phyloP scores from a whole-genome alignment of 352 stramenopile genomes.

The Phytophthora nicotianae region DNA sequence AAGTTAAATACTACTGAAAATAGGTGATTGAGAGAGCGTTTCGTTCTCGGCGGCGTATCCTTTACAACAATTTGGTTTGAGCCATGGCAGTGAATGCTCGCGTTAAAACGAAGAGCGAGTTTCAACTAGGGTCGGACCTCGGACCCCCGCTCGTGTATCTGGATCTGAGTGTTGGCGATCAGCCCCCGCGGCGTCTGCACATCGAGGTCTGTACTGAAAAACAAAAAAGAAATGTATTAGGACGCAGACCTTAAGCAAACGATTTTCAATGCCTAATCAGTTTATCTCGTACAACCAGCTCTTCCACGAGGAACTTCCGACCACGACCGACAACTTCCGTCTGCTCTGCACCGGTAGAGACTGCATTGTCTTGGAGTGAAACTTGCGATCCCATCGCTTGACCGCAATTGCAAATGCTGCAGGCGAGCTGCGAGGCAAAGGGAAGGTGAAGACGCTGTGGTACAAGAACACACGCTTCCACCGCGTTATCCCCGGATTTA shows the following conservation, averaged over 20 bases:
- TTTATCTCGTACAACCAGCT: conserved; percentile 40
- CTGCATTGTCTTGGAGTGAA: conserved; percentile 13
- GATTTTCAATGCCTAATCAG: background rate
- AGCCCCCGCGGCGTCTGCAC: conserved; percentile 57
- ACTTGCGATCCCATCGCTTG: background rate
- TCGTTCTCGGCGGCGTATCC: background rate
- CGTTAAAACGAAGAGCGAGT: conserved; percentile 55
- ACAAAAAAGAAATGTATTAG: too few relatives aligned
- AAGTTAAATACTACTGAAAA: conserved; percentile 18
- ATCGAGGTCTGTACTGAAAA: conserved; percentile 60
- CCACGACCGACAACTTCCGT: conserved; percentile 72
- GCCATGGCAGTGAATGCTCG: conserved; percentile 53
- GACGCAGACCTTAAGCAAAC: background rate
- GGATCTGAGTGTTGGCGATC: conserved; percentile 58
- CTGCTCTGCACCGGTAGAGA: conserved; percentile 64
- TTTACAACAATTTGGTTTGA: background rate
- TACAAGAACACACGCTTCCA: conserved; percentile 96
- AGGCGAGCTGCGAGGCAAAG: conserved; percentile 61
- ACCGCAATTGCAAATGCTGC: background rate
- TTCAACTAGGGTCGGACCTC: conserved; percentile 36
- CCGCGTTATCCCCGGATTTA: conserved; percentile 96
- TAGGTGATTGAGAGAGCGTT: conserved; percentile 20
- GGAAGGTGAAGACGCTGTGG: conserved; percentile 80
- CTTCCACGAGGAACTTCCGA: conserved; percentile 71
- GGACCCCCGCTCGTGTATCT: conserved; percentile 69